phyloP scores from a whole-genome alignment of 2,329 filamentous ascomycete species.

The Colletotrichum somersetense region DNA sequence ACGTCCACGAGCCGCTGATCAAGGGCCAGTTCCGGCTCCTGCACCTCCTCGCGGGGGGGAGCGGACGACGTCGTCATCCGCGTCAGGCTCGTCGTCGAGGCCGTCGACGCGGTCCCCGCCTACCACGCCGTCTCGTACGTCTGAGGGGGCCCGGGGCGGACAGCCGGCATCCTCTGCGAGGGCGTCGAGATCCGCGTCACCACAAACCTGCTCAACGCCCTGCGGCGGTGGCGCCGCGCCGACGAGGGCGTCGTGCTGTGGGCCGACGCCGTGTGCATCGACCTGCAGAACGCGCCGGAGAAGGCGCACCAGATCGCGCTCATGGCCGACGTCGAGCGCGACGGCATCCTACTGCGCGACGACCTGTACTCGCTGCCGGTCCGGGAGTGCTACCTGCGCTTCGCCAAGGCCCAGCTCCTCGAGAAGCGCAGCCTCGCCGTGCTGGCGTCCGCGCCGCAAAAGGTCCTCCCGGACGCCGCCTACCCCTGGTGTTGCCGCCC shows the following conservation, averaged over 20 bases:
- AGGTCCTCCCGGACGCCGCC: not conserved
- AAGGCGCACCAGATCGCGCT: conserved; percentile 40
- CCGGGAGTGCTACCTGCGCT: conserved; percentile 14
- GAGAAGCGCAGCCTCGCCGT: not conserved
- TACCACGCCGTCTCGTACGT: conserved; percentile 28
- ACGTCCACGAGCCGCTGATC: not conserved
- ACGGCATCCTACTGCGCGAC: conserved; percentile 20
- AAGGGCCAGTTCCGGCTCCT: conserved; percentile 14
- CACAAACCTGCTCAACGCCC: conserved; percentile 41
- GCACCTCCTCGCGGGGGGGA: conserved; percentile 12
- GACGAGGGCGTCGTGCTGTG: conserved; percentile 31
- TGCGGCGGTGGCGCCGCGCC: conserved; percentile 39
- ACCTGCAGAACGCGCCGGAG: conserved; percentile 41
- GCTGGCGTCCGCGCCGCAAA: conserved; percentile 13
- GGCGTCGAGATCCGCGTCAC: conserved; percentile 29
- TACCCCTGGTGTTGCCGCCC: conserved; percentile 17
- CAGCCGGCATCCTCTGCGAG: not conserved
- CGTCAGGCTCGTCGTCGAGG: not conserved
- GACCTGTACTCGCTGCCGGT: conserved; percentile 15
- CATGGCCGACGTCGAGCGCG: conserved; percentile 34
- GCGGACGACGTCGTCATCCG: not conserved
- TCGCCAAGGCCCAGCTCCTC: conserved; percentile 13
- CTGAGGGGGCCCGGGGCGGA: conserved; percentile 3
- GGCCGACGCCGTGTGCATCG: conserved; percentile 44
- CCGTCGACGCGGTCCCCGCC: not conserved